These are phyloP conservation scores for Actinidia arguta DNA, from an alignment of 179 eudicot species.

Conservation along the genomic window DNA sequence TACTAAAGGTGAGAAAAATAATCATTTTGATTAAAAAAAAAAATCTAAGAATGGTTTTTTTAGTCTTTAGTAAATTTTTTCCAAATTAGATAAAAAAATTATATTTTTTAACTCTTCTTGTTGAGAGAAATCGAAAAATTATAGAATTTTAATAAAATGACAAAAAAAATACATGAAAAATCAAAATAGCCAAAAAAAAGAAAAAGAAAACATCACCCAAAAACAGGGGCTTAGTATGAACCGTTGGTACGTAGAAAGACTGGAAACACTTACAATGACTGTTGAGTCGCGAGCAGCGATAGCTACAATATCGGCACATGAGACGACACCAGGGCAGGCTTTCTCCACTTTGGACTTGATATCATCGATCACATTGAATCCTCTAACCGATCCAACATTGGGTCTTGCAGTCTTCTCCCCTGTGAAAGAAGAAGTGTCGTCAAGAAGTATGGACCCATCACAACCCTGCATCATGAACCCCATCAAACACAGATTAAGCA, in stretches of 20 bases:
- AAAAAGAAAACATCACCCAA: too few relatives aligned
- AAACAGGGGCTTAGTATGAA: too few relatives aligned
- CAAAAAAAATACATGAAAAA: too few relatives aligned
- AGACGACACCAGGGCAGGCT: constrained; percentile 40
- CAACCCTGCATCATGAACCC: constrained; percentile 31
- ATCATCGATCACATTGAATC: constrained; percentile 39
- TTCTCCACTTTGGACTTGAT: constrained; percentile 38
- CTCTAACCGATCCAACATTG: constrained; percentile 30
- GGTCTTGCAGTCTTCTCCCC: constrained; percentile 45
- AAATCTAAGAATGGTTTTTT: too few relatives aligned
- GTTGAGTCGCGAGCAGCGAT: constrained; percentile 39
- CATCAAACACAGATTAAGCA: background rate
- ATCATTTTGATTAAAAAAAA: too few relatives aligned
- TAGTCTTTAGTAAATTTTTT: too few relatives aligned
- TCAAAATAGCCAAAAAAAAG: too few relatives aligned
- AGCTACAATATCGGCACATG: constrained; percentile 45
- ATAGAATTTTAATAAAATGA: too few relatives aligned
- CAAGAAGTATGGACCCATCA: constrained; percentile 41
- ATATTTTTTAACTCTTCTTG: too few relatives aligned
- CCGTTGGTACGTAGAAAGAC: background rate
- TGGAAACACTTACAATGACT: constrained; percentile 24
- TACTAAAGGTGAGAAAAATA: too few relatives aligned
- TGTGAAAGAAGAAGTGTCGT: constrained; percentile 35
- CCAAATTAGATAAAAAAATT: too few relatives aligned
- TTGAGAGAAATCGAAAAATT: too few relatives aligned